Evolutionary conservation across 768 basidiomycete genomes (phyloP).

Genomic region (Trichaptum fuscoviolaceum): DNA sequence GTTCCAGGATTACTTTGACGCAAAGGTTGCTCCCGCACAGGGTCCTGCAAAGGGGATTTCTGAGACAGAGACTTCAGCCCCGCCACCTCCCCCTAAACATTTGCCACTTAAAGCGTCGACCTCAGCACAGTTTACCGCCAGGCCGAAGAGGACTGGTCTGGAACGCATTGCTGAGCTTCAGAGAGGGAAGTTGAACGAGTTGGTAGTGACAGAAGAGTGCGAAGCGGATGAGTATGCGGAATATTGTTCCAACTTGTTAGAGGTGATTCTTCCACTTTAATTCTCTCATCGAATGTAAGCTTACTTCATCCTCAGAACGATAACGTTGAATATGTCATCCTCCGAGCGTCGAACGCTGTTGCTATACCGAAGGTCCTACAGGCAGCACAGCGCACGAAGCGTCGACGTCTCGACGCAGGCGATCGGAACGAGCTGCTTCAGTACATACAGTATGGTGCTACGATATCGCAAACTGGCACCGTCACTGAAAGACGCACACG

Average conservation of each 20-base stretch:
- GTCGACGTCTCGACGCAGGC: slow-evolving; percentile 68
- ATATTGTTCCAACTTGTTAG: slow-evolving; percentile 58
- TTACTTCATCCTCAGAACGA: slow-evolving; percentile 47
- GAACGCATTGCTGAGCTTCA: slow-evolving; percentile 74
- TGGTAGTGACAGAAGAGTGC: slow-evolving; percentile 64
- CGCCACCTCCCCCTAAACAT: slow-evolving; percentile 14
- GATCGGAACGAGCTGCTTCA: slow-evolving; percentile 19
- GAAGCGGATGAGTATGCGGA: slow-evolving; percentile 58
- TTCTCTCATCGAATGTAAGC: neutral
- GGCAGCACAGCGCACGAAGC: slow-evolving; percentile 75
- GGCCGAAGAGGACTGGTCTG: slow-evolving; percentile 53
- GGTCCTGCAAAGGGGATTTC: slow-evolving; percentile 9
- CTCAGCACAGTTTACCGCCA: neutral
- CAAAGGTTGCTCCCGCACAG: slow-evolving; percentile 31
- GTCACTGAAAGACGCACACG: no score
- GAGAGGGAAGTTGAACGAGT: slow-evolving; percentile 69
- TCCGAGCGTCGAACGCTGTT: slow-evolving; percentile 57
- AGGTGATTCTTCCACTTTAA: slow-evolving; percentile 34
- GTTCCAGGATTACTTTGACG: slow-evolving; percentile 67
- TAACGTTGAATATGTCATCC: slow-evolving; percentile 72
- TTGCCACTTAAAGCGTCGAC: slow-evolving; percentile 12
- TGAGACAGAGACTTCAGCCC: slow-evolving; percentile 5
- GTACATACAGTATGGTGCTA: slow-evolving; percentile 15
- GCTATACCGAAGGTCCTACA: slow-evolving; percentile 76
- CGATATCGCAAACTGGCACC: slow-evolving; percentile 2